phyloP scores from a whole-genome alignment of 1,139 yeast genomes.

The Yamadazyma songkhlaensis region DNA sequence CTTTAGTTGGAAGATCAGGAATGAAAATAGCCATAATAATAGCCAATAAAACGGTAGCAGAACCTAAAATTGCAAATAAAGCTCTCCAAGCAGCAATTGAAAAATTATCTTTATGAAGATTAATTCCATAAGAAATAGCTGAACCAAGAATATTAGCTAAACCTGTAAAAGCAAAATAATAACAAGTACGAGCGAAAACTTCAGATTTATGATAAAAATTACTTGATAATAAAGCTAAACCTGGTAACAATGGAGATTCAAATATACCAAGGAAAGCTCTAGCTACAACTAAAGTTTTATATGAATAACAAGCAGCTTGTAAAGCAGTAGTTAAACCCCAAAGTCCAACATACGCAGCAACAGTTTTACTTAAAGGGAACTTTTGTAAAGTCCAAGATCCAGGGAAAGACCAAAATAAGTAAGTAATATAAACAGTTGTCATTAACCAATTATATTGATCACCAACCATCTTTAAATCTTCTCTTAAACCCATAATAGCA shows the following conservation, averaged over 20 bases:
- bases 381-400: slow-evolving; percentile 49
- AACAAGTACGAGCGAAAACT: slow-evolving; percentile 29
- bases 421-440: slow-evolving; percentile 56
- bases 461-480: slow-evolving; percentile 20
- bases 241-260: slow-evolving; percentile 35
- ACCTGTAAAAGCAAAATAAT: slow-evolving; percentile 27
- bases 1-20: slow-evolving; percentile 45
- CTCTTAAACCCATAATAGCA: slow-evolving; percentile 21
- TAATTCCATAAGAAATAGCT: slow-evolving; percentile 28
- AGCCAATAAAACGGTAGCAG: slow-evolving; percentile 26
- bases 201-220: slow-evolving; percentile 24
- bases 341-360: slow-evolving; percentile 38
- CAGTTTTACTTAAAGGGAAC: slow-evolving; percentile 51
- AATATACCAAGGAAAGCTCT: slow-evolving; percentile 41
- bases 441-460: slow-evolving; percentile 44
- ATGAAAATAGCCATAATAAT: slow-evolving; percentile 19
- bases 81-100: slow-evolving; percentile 23
- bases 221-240: slow-evolving; percentile 22
- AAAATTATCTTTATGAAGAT: slow-evolving; percentile 23
- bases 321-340: slow-evolving; percentile 54
- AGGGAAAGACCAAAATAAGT: slow-evolving; percentile 51
- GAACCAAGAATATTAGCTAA: slow-evolving; percentile 30
- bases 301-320: slow-evolving; percentile 40
- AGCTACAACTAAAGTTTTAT: slow-evolving; percentile 46
- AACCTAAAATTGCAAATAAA: slow-evolving; percentile 44